Conservation (phyloP, 352 stramenopile genomes). For the Phytopythium mirpurense region DNA sequence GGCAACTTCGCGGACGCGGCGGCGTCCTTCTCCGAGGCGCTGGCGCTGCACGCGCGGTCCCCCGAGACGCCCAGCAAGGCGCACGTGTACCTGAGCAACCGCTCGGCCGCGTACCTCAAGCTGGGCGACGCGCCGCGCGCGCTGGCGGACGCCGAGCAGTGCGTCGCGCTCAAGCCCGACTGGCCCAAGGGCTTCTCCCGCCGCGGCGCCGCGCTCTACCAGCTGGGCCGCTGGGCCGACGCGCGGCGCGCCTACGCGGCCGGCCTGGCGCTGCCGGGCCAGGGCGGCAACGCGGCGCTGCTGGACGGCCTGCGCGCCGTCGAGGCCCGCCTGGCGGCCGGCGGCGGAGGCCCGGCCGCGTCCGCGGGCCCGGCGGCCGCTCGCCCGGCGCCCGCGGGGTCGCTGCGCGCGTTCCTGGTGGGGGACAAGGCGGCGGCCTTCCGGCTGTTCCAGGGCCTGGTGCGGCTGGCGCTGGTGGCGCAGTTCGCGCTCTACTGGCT, state of each 20-base stretch:
- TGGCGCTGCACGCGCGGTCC: slow-evolving; percentile 46
- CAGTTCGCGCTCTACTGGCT: slow-evolving; percentile 76
- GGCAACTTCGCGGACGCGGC: slow-evolving; percentile 67
- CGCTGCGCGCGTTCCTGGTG: slow-evolving; percentile 40
- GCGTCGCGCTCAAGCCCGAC: slow-evolving; percentile 59
- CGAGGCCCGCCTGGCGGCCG: slow-evolving; percentile 36
- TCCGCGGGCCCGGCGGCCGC: slow-evolving; percentile 12
- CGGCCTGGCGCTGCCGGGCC: slow-evolving; percentile 53
- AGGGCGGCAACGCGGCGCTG: slow-evolving; percentile 59
- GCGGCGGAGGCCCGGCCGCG: background rate
- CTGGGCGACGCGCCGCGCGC: slow-evolving; percentile 56
- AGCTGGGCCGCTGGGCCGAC: slow-evolving; percentile 57
- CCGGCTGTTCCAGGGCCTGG: slow-evolving; percentile 58
- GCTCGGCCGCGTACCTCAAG: slow-evolving; percentile 81
- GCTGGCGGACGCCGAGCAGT: slow-evolving; percentile 77
- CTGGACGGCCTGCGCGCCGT: slow-evolving; percentile 62
- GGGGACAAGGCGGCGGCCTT: slow-evolving; percentile 67
- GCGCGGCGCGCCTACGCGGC: slow-evolving; percentile 78
- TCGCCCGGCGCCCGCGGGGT: slow-evolving; percentile 8
- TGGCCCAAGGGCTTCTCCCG: slow-evolving; percentile 88
- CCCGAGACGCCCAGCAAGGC: slow-evolving; percentile 22
- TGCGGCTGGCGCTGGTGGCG: slow-evolving; percentile 60
- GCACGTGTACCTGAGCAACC: slow-evolving; percentile 82
- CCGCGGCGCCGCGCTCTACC: slow-evolving; percentile 70
- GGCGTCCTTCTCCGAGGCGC: slow-evolving; percentile 70